Base-by-base conservation (phyloP, 2,329 filamentous ascomycete genomes). In the Colletotrichum australisinense region DNA sequence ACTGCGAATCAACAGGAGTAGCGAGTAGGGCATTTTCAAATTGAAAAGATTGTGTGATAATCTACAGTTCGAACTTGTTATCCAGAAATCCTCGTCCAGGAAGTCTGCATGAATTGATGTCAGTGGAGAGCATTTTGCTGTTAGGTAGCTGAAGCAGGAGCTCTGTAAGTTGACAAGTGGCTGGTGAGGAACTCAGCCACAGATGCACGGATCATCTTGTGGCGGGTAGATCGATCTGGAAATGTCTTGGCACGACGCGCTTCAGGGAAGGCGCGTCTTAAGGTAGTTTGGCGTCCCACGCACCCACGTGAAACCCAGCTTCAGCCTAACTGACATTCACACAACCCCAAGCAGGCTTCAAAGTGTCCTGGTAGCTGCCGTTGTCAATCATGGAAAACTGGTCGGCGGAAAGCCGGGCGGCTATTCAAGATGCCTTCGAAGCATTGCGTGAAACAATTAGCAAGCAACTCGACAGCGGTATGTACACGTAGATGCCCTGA, bases 391-490 rank as follows among this genome's bases (percentile, higher is more conserved):
- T 86, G 84, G 78, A 83, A 49, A 81, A 78, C 72, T 86, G 84
- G 83, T 81, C 85, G 57, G 75, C 77, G 52, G 79, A 77, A 46
- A 84, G 84, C 30, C 83, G 84, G 11, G 79, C 82, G 59, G 80
- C 83, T 30, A 76, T 88, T 16, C 78, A 85, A 22, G 79, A 83
- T 73, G 84, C 84, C 38, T 76, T 88, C 8, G 77, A 77, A n/a
- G 76, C 79, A 38, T 82, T 83, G 9, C 86, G 84, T 70, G 79
- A 83, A 70, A 77, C 81, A 28, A 82, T 87, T 60, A 83, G 84
- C 56, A 78, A 77, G n/a, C 80, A 83, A 56, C 76, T 85, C 26
- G 74, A 76, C 46, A 78, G 78, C 59, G 84, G 85, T 86, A 78
- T 32, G 78, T 75, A 60, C 38, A 57, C 46, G 28, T 19, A 42